Evolutionary conservation across 148 eudicot species (phyloP).

Genomic region (Tetragonia tetragonoides): DNA sequence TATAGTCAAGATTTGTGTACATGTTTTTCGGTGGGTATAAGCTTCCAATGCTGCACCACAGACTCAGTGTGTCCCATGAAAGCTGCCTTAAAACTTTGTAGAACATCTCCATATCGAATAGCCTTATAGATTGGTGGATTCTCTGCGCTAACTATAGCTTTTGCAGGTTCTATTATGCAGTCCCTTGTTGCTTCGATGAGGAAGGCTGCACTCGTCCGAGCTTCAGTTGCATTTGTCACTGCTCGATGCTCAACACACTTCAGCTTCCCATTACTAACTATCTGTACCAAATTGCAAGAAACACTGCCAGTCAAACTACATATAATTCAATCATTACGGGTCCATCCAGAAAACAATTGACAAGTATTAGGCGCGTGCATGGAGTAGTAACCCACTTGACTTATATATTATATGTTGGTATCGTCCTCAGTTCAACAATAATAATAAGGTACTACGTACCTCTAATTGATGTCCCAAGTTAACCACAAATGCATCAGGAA

Average conservation of each 20-base stretch:
- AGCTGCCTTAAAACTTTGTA: background rate
- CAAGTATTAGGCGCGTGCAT: background rate
- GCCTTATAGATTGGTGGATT: conserved; percentile 22
- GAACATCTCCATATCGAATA: conserved; percentile 21
- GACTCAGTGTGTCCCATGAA: background rate
- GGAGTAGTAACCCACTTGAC: too few relatives aligned
- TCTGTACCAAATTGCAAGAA: background rate
- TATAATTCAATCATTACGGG: background rate
- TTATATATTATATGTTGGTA: too few relatives aligned
- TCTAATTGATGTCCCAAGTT: conserved; percentile 23
- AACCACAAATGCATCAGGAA: conserved; percentile 30
- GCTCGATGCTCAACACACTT: conserved; percentile 30
- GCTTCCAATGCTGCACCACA: too few relatives aligned
- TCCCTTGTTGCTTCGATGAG: conserved; percentile 17
- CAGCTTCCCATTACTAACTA: conserved; percentile 35
- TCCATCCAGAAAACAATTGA: background rate
- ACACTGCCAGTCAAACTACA: background rate
- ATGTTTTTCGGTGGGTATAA: too few relatives aligned
- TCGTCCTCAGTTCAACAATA: background rate
- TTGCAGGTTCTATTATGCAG: conserved; percentile 27
- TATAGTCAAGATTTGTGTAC: too few relatives aligned
- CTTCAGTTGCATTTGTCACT: conserved; percentile 24
- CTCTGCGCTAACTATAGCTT: conserved; percentile 15
- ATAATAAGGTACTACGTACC: background rate
- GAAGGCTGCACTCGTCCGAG: conserved; percentile 17